Evolutionary conservation across 768 basidiomycete species (phyloP), one percentile per base, ranked within the genome.

Genomic region (Basidioascus undulatus): DNA sequence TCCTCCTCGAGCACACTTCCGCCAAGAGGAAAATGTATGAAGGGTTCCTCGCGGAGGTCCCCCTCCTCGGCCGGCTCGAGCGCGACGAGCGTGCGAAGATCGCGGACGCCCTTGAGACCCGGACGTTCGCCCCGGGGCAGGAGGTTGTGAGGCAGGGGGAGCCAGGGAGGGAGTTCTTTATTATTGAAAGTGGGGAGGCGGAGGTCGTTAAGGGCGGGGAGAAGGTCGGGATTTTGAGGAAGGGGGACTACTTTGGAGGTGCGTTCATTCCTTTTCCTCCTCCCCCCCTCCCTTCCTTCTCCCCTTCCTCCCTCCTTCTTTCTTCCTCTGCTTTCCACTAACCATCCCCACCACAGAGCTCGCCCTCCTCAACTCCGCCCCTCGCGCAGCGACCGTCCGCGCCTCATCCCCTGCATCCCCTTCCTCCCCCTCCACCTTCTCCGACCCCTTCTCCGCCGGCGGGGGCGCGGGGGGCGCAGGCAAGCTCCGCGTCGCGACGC

Each of bases 171-270:
- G 86, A 82, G 28, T 96, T 96, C 63, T 98, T 84, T 66, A 86
- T 98, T 47, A 73, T 98, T 25, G 92, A 96, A 56, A 82, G 82
- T 51, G 89, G 89, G 15, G 73, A 79, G 49, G 89, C 89, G 2
- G 63, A 72, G 36, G 86, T 82, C 0, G 77, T 78, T 34, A 87
- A 92, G 62, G 55, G 66, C 21, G 74, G 79, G 51, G 66, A 80
- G 37, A 61, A 68, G 12, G 79, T 96, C 10, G 77, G 76, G 5
- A 69, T 63, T 41, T 67, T 82, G 40, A 69, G 65, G 52, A 83
- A 86, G 54, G 89, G 89, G 6, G 87, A 98, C 56, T 98, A 96
- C 65, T 98, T 98, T 61, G 89, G 89, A 61, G 89, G 87, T 86
- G 49, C 56, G 72, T 52, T 26, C 13, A 31, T 28, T 15, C 33